phyloP scores from a whole-genome alignment of 495 filamentous ascomycete species.

The Aspergillus bridgeri region DNA sequence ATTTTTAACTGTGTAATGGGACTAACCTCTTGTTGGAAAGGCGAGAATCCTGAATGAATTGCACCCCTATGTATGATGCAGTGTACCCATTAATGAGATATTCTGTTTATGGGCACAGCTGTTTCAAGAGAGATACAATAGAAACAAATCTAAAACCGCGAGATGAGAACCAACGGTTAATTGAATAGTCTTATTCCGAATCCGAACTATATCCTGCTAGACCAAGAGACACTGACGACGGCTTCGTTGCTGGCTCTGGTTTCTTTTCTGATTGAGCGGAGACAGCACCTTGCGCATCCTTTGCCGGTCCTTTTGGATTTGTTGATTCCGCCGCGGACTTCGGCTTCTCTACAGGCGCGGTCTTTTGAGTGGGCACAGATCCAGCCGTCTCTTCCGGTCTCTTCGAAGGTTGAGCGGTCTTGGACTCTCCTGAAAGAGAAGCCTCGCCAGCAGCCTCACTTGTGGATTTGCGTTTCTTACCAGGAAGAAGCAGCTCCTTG shows the following conservation, averaged over 20 bases:
- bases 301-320: neutral
- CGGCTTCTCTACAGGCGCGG: neutral
- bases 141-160: neutral
- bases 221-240: constrained; percentile 25
- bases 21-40: neutral
- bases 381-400: constrained; percentile 4
- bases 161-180: neutral
- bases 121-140: neutral
- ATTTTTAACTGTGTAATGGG: neutral
- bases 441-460: constrained; percentile 13
- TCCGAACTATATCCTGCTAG: constrained; percentile 43
- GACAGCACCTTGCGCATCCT: constrained; percentile 2
- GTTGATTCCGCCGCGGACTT: neutral
- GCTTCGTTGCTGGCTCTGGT: constrained; percentile 15
- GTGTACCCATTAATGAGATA: no score
- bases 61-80: neutral
- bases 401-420: constrained; percentile 8
- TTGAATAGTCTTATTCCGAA: constrained; percentile 28
- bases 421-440: constrained; percentile 14
- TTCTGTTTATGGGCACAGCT: neutral
- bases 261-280: neutral
- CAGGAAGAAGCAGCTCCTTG: constrained; percentile 50
- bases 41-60: neutral
- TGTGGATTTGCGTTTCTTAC: constrained; percentile 55
- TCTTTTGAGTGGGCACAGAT: neutral